Evolutionary conservation across 768 basidiomycete genomes (phyloP).

Genomic region (Lactarius tabidus): DNA sequence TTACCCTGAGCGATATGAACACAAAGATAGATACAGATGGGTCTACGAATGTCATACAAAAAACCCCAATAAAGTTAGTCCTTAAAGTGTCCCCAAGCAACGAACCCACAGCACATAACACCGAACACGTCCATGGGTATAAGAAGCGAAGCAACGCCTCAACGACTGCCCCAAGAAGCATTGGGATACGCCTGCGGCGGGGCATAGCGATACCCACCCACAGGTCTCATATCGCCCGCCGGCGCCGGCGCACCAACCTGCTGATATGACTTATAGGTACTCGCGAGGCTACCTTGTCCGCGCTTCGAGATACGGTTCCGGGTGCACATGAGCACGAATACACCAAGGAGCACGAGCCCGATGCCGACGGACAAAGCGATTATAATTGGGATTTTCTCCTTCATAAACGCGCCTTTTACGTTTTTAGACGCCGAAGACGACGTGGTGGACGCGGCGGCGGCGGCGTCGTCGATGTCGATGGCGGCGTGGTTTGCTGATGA

Average conservation of each 20-base stretch:
- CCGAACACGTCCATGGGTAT: neutral
- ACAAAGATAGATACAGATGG: neutral
- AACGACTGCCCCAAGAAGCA: neutral
- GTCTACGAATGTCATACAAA: neutral
- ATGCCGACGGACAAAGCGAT: neutral
- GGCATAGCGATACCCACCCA: neutral
- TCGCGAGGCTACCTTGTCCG: neutral
- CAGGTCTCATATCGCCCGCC: neutral
- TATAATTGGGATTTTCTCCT: slow-evolving; percentile 8
- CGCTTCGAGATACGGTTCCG: neutral
- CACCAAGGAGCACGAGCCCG: slow-evolving; percentile 1
- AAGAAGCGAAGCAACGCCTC: neutral
- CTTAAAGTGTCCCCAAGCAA: neutral
- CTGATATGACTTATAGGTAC: slow-evolving; percentile 7
- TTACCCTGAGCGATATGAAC: neutral
- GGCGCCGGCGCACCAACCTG: neutral
- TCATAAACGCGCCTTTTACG: neutral
- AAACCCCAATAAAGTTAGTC: neutral
- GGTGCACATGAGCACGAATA: neutral
- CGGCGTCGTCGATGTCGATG: neutral
- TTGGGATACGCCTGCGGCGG: neutral
- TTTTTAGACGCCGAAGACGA: neutral
- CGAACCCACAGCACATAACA: neutral
- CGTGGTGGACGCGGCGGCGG: neutral
- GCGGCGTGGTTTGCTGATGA: neutral